phyloP scores from a whole-genome alignment of 2,329 filamentous ascomycete genomes.

The Sporothrix humicola region DNA sequence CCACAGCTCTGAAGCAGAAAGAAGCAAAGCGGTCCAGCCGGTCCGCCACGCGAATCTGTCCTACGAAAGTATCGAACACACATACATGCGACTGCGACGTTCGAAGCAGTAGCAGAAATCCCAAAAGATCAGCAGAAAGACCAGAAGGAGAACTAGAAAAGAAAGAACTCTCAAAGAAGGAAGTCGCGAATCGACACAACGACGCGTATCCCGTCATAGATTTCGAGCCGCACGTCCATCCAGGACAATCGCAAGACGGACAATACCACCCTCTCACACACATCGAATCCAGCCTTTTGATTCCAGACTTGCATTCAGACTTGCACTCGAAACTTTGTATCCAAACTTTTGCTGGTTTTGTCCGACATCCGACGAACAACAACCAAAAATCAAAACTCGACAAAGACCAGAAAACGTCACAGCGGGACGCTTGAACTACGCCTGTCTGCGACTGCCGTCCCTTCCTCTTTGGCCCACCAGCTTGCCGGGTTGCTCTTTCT shows the following conservation, averaged over 20 bases:
- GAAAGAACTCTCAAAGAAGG: not conserved
- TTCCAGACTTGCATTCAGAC: not conserved
- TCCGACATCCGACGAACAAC: conserved; percentile 23
- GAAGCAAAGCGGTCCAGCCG: conserved; percentile 25
- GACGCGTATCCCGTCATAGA: conserved; percentile 12
- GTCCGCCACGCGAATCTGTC: conserved; percentile 27
- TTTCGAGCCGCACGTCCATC: not conserved
- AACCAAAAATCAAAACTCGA: conserved; percentile 3
- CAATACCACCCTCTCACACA: conserved; percentile 27
- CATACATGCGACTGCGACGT: conserved; percentile 17
- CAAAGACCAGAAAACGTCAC: conserved; percentile 14
- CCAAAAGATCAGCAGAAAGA: not conserved
- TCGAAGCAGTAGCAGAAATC: not conserved
- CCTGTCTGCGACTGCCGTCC: conserved; percentile 11
- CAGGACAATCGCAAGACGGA: not conserved
- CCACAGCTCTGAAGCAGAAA: conserved; percentile 28
- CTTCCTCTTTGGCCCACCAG: conserved; percentile 10
- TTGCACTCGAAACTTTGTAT: conserved; percentile 1
- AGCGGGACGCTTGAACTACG: conserved; percentile 13
- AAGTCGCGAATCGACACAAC: not conserved
- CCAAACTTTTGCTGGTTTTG: conserved; percentile 2
- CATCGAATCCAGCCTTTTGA: conserved; percentile 19
- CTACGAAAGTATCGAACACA: not conserved
- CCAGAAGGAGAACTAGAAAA: not conserved
- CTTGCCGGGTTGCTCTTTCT: conserved; percentile 4